phyloP scores from a whole-genome alignment of 2,329 filamentous ascomycete species.

The Xylaria sp. region DNA sequence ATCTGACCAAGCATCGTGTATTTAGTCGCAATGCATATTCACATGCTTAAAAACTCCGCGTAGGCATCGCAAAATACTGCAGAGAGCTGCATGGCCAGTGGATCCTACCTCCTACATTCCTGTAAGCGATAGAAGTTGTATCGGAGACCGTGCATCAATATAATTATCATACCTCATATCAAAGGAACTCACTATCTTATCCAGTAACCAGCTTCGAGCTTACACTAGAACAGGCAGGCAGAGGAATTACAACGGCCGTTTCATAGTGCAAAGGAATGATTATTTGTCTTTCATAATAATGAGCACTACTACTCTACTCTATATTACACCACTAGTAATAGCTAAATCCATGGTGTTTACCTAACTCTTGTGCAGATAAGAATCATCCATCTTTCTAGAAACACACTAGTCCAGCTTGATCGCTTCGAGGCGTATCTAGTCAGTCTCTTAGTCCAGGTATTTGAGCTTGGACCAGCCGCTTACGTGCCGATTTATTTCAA shows the following conservation, averaged over 20 bases:
- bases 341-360: neutral
- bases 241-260: neutral
- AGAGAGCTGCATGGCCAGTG: neutral
- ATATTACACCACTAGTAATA: too few relatives aligned
- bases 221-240: neutral
- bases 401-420: neutral
- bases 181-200: too few relatives aligned
- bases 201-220: too few relatives aligned
- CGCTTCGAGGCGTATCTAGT: neutral
- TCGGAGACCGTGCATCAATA: neutral
- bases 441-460: neutral
- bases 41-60: neutral
- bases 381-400: neutral
- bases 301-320: neutral
- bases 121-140: neutral
- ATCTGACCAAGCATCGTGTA: neutral
- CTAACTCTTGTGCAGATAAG: neutral
- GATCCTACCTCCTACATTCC: neutral
- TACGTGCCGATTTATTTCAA: constrained; percentile 11
- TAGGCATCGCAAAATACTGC: neutral
- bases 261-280: neutral
- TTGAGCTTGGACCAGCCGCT: neutral
- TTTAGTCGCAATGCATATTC: neutral
- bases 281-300: neutral
- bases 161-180: too few relatives aligned